A percentile compares a stretch with the other conserved stretches of the same genome.
phyloP scores from a whole-genome alignment of 2,329 filamentous ascomycete genomes.

The Helotiales sp. region DNA sequence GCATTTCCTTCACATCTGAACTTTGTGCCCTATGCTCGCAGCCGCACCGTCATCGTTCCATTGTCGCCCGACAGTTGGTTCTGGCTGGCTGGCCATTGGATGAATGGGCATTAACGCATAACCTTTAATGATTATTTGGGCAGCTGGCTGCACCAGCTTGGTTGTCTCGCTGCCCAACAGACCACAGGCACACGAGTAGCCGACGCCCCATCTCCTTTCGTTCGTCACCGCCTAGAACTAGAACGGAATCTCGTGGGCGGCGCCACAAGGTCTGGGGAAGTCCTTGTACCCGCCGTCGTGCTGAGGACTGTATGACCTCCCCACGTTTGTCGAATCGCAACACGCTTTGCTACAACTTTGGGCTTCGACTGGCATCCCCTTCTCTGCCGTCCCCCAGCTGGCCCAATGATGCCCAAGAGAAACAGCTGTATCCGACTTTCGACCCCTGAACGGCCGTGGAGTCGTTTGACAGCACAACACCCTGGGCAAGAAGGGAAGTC shows the following conservation, averaged over 20 bases:
- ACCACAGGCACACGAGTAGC: not conserved
- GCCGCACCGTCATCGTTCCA: not conserved
- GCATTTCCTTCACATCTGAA: not conserved
- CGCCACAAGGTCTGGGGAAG: slow-evolving; percentile 4
- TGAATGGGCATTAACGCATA: slow-evolving; percentile 24
- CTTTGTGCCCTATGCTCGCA: not conserved
- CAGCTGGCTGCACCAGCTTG: slow-evolving; percentile 7
- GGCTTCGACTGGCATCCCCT: slow-evolving; percentile 17
- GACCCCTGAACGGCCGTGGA: slow-evolving; percentile 5
- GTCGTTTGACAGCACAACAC: slow-evolving; percentile 18
- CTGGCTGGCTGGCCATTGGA: slow-evolving; percentile 10
- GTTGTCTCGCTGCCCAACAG: slow-evolving; percentile 21
- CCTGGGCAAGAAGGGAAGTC: slow-evolving; percentile 13
- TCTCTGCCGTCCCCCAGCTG: not conserved
- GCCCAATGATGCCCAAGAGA: slow-evolving; percentile 29
- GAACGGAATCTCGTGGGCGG: not conserved
- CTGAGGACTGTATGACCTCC: not conserved
- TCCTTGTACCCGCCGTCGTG: slow-evolving; percentile 10
- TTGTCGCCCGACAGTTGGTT: not conserved
- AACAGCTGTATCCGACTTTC: slow-evolving; percentile 8
- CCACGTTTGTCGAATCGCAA: slow-evolving; percentile 2
- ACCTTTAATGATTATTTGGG: slow-evolving; percentile 19
- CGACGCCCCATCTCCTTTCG: not conserved
- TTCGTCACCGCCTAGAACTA: not conserved
- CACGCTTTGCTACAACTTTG: slow-evolving; percentile 4